Evolutionary conservation across 73 alveolate genomes (phyloP).

Genomic region (Blepharisma japonicum): DNA sequence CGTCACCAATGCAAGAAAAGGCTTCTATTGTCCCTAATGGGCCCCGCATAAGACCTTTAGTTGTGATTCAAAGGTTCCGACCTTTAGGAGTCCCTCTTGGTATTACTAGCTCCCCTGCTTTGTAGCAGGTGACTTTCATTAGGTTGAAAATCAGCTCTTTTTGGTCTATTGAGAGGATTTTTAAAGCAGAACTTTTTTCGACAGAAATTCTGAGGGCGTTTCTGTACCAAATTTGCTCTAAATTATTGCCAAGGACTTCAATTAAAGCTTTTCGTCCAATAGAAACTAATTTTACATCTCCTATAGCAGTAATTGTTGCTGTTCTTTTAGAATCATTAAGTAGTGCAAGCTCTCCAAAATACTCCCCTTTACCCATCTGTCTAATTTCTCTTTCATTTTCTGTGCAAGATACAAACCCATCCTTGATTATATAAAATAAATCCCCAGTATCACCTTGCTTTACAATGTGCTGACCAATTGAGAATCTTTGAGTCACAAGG

Average conservation of each 20-base stretch:
- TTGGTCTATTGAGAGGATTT: background rate
- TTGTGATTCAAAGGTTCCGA: background rate
- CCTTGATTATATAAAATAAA: conserved; percentile 67
- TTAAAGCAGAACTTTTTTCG: background rate
- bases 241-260: conserved; percentile 8
- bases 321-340: conserved; percentile 41
- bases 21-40: background rate
- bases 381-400: conserved; percentile 47
- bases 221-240: background rate
- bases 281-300: background rate
- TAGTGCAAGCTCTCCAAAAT: conserved; percentile 53
- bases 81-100: conserved; percentile 1
- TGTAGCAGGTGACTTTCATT: background rate
- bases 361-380: conserved; percentile 54
- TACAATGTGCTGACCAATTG: conserved; percentile 52
- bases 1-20: background rate
- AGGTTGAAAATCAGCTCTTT: background rate
- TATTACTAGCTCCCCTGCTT: conserved; percentile 5
- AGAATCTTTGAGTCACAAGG: conserved; percentile 27
- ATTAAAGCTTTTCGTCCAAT: background rate
- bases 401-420: conserved; percentile 57
- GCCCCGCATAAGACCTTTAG: background rate
- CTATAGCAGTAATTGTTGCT: conserved; percentile 43
- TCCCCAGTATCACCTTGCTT: conserved; percentile 82
- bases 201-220: conserved; percentile 14